phyloP scores from a whole-genome alignment of 176 grass and related monocot species.

The Zoysia japonica region DNA sequence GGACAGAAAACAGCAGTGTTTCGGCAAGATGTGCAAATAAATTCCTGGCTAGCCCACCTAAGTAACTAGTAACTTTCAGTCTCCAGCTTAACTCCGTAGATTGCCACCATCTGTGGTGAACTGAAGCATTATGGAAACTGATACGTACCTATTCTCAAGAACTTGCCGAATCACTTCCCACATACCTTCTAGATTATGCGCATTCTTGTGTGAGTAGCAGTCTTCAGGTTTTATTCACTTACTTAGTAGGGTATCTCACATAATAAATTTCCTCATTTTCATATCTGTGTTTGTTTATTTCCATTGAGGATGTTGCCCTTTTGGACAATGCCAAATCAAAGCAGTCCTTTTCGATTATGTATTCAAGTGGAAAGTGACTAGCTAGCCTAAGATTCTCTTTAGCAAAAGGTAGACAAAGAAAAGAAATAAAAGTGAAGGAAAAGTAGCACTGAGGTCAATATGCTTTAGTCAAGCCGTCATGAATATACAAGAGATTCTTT shows the following conservation, averaged over 20 bases:
- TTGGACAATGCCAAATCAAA: conserved; percentile 33
- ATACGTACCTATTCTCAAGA: background rate
- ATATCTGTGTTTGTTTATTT: conserved; percentile 20
- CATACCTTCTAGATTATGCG: background rate
- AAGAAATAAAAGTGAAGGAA: conserved; percentile 23
- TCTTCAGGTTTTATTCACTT: conserved; percentile 10
- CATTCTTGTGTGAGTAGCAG: background rate
- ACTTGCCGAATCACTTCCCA: background rate
- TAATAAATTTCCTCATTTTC: conserved; percentile 16
- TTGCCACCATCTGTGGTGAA: background rate
- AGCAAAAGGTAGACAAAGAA: conserved; percentile 36
- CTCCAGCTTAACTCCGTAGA: background rate
- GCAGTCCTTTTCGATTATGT: conserved; percentile 28
- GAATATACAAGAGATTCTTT: conserved; percentile 31
- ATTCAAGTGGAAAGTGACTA: conserved; percentile 38
- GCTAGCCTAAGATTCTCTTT: conserved; percentile 40
- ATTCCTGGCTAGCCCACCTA: background rate
- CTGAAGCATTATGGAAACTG: background rate
- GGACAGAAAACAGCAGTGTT: background rate
- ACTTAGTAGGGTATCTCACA: conserved; percentile 8
- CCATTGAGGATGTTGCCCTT: conserved; percentile 7
- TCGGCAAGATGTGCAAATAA: background rate
- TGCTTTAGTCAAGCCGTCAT: conserved; percentile 17
- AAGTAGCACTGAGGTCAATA: conserved; percentile 41
- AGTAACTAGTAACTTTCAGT: background rate